phyloP scores from a whole-genome alignment of 371 early-diverging fungal genomes.

The Lichtheimia hyalospora region DNA sequence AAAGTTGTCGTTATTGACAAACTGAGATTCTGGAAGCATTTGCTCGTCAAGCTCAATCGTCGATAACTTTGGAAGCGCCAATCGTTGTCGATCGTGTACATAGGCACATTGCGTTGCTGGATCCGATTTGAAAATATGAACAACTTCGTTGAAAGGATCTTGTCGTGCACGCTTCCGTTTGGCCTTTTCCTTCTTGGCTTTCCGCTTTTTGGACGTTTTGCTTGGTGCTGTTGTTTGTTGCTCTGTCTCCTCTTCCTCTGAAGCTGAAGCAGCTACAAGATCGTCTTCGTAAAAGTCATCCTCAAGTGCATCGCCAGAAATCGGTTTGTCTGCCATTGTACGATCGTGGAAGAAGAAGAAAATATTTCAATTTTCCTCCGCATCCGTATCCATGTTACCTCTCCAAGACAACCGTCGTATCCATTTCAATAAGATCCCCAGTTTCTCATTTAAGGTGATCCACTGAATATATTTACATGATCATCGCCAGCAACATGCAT shows the following conservation, averaged over 20 bases:
- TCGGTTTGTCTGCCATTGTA: constrained; percentile 14
- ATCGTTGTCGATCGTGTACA: constrained; percentile 48
- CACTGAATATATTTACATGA: no score
- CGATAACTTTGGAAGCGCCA: constrained; percentile 51
- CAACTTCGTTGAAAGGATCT: constrained; percentile 43
- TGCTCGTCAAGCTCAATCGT: constrained; percentile 53
- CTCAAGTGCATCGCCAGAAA: constrained; percentile 64
- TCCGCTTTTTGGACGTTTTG: constrained; percentile 33
- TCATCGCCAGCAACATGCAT: no score
- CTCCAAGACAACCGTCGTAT: no score
- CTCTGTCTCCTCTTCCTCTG: constrained; percentile 20
- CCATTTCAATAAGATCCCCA: no score
- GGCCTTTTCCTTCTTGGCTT: constrained; percentile 47
- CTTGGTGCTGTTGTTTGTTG: constrained; percentile 26
- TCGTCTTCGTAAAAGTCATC: constrained; percentile 66
- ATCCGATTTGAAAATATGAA: constrained; percentile 39
- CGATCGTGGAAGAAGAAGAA: no score
- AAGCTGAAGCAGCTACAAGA: constrained; percentile 38
- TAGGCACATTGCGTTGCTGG: constrained; percentile 40
- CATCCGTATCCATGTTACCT: no score
- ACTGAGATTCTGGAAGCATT: constrained; percentile 32
- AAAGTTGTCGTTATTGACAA: constrained; percentile 54
- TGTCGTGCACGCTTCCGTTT: constrained; percentile 53
- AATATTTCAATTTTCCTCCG: no score
- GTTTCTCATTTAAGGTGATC: no score